Evolutionary conservation across 202 grass and related monocot genomes (phyloP), one percentile per base, ranked within the genome.

Genomic region (Carex arenaria): DNA sequence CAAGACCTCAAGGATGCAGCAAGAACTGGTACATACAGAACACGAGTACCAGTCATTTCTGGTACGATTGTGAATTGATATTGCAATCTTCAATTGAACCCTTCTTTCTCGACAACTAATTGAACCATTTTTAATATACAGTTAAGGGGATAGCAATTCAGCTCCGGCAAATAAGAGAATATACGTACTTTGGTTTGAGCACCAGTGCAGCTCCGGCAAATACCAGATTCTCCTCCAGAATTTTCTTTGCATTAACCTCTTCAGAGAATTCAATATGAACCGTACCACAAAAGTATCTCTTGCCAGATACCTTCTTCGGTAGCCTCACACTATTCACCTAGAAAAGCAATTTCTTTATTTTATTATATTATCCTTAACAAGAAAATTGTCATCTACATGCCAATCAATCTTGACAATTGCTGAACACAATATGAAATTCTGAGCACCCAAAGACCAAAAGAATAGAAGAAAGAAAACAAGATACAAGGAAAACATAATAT

Each of bases 271-370:
- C 96, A 61, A 99, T 84, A 72, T 95, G 82, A 83, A 88, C 93
- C 66, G 87, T 90, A 52, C 96, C 96, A 26, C 91, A 92, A 22
- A 95, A 92, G 81, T 87, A 82, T 42, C 89, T 87, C 85, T 89
- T 93, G 64, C 95, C 87, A 30, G 82, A 67, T 85, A 93, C 72
- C 92, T 95, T 93, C 7, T 88, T 85, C 45, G 91, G 93, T 77
- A 99, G 86, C 81, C 93, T 89, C 45, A 99, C 93, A 52, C 96
- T 99, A 56, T 99, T 99, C 67, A 95, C 96, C 96, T 99, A 78
- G 5, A 77, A 94, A 47, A 72, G 36, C 66, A 80, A 71, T 2
- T 28, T 14, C 1, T 30, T 13, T 13, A 17, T 78, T 54, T 43
- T 64, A 52, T 13, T 51, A 56, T 55, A 78, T 9, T 31, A 85